Conservation (phyloP, 768 basidiomycete species). For the Pleurotus salmoneostramineus region DNA sequence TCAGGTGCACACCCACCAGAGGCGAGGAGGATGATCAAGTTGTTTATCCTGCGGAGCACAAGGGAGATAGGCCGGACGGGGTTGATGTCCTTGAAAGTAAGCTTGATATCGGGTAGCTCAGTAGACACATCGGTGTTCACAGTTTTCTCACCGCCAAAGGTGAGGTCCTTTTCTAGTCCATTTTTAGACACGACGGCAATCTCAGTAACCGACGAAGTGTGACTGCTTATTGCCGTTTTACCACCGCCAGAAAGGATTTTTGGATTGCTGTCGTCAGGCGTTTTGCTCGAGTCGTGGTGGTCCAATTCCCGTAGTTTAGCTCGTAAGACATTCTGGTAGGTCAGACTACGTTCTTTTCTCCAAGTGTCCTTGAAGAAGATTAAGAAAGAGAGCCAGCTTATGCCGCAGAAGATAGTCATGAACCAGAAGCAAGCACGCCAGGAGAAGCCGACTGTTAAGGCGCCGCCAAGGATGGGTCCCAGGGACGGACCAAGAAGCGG, state of each 20-base stretch:
- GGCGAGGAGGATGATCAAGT: slow-evolving; percentile 57
- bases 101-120: slow-evolving; percentile 29
- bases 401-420: slow-evolving; percentile 57
- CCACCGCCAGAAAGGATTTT: slow-evolving; percentile 24
- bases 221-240: slow-evolving; percentile 3
- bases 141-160: neutral
- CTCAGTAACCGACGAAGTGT: slow-evolving; percentile 8
- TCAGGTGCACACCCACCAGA: slow-evolving; percentile 44
- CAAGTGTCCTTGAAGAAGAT: slow-evolving; percentile 81
- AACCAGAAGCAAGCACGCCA: slow-evolving; percentile 90
- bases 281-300: slow-evolving; percentile 38
- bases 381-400: slow-evolving; percentile 52
- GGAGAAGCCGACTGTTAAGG: slow-evolving; percentile 56
- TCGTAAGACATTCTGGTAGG: slow-evolving; percentile 64
- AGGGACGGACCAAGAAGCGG: slow-evolving; percentile 72
- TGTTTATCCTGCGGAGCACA: slow-evolving; percentile 62
- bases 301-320: slow-evolving; percentile 17
- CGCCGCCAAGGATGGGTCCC: slow-evolving; percentile 71
- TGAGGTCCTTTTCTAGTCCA: neutral
- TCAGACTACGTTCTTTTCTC: slow-evolving; percentile 74
- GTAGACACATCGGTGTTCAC: neutral
- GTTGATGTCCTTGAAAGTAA: slow-evolving; percentile 71
- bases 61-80: slow-evolving; percentile 59
- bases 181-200: neutral
- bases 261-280: slow-evolving; percentile 68